Conservation (phyloP, 78 protist species). For the Cavenderia fasciculata region DNA sequence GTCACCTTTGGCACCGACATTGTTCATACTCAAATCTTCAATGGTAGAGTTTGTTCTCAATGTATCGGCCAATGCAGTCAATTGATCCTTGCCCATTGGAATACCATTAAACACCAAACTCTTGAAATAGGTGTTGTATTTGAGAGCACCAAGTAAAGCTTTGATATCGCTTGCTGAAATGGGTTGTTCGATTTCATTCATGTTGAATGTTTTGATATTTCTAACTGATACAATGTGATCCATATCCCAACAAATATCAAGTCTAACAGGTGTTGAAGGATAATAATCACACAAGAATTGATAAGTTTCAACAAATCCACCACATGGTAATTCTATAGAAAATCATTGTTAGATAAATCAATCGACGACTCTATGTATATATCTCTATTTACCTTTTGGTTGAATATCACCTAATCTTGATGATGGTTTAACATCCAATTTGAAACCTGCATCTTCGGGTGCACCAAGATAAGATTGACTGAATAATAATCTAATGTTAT, state of each 20-base stretch:
- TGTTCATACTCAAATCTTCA: slow-evolving; percentile 57
- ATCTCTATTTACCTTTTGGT: slow-evolving; percentile 10
- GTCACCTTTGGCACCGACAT: slow-evolving; percentile 47
- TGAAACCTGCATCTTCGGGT: slow-evolving; percentile 42
- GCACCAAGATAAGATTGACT: slow-evolving; percentile 32
- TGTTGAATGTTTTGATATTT: slow-evolving; percentile 60
- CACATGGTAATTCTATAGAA: slow-evolving; percentile 74
- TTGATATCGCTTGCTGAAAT: slow-evolving; percentile 65
- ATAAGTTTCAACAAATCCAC: slow-evolving; percentile 79
- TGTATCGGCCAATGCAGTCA: slow-evolving; percentile 28
- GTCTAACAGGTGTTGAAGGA: slow-evolving; percentile 28
- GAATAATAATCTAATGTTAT: slow-evolving; percentile 3
- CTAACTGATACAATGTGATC: slow-evolving; percentile 38
- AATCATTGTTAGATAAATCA: not conserved
- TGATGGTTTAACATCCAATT: slow-evolving; percentile 55
- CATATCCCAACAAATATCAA: slow-evolving; percentile 82
- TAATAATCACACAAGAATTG: slow-evolving; percentile 41
- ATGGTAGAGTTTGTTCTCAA: slow-evolving; percentile 49
- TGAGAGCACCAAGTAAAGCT: slow-evolving; percentile 62
- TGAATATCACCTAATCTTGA: slow-evolving; percentile 19
- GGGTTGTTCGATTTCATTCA: slow-evolving; percentile 82
- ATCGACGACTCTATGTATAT: not conserved
- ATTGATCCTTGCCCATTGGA: slow-evolving; percentile 45
- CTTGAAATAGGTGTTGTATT: slow-evolving; percentile 69
- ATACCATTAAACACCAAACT: slow-evolving; percentile 46